Evolutionary conservation across 768 basidiomycete species (phyloP), one percentile per base, ranked within the genome.

Genomic region (Cyclocybe aegerita): DNA sequence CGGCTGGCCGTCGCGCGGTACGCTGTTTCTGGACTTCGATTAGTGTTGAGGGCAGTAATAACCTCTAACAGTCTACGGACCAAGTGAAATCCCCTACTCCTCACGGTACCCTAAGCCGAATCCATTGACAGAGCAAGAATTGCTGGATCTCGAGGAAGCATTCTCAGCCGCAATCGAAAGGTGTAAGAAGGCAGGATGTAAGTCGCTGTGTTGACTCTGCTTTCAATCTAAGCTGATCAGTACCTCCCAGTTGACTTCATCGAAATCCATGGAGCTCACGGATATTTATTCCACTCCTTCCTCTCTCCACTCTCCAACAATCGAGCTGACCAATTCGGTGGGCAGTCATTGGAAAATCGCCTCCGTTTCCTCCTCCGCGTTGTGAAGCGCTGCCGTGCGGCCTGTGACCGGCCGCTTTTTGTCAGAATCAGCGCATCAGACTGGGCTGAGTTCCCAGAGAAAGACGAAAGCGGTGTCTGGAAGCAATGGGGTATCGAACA

Each of bases 401-500:
- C 68, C 4, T 90, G 86, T 88, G 68, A 78, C 46, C 82, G 81
- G 50, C 88, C 90, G 3, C 74, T 93, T 9, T 90, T 92, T 66
- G 82, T 86, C 43, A 73, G 86, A 15, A 74, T 89, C 41, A 83
- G 81, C 46, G 87, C 83, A 9, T 71, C 74, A 9, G 87, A 91
- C 53, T 89, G 85, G 83, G 80, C 79, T 7, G 73, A 77, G 47
- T 74, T 72, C 4, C 72, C 74, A 4, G 76, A 87, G 81, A 68
- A 77, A 73, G 63, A 78, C 70, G 67, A 71, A 62, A 63, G 80
- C 14, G 83, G 79, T 10, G 65, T 69, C 47, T 90, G 80, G 80
- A 75, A 72, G 50, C 76, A 81, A 45, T 90, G 90, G 88, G 90
- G 90, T 9, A 71, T 90, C 45, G 84, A 90, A 60, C 91, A 93